Percentiles rank a stretch among this genome's conserved stretches.
phyloP scores from a whole-genome alignment of 2,329 filamentous ascomycete genomes.

The Trichoderma sp. region DNA sequence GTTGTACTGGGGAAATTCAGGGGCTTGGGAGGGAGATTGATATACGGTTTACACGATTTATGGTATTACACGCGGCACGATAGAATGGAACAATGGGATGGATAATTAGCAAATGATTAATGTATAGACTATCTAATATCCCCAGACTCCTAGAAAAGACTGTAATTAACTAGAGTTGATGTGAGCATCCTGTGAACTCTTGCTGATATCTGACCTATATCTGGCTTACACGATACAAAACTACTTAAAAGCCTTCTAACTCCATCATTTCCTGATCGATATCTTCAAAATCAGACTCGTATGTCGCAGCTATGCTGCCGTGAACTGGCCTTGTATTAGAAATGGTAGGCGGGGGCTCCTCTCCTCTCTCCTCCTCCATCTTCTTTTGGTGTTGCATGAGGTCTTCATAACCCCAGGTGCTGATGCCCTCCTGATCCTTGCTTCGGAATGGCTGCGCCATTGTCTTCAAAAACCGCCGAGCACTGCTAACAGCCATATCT shows the following conservation, averaged over 20 bases:
- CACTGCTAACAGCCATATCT: conserved; percentile 87
- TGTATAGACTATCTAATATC: neutral
- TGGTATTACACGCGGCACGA: neutral
- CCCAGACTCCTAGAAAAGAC: neutral
- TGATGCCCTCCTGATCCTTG: conserved; percentile 85
- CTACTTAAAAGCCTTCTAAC: conserved; percentile 36
- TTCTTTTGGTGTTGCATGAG: conserved; percentile 75
- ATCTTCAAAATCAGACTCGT: conserved; percentile 52
- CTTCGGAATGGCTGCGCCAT: conserved; percentile 90
- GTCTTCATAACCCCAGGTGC: conserved; percentile 83
- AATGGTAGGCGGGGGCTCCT: conserved; percentile 43
- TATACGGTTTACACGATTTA: neutral
- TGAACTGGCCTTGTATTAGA: conserved; percentile 24
- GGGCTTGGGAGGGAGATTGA: neutral
- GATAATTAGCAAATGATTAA: neutral
- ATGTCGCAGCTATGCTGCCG: conserved; percentile 35
- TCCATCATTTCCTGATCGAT: conserved; percentile 57
- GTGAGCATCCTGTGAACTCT: neutral
- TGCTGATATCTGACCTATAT: neutral
- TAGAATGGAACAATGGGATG: neutral
- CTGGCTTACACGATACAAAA: neutral
- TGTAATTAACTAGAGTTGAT: neutral
- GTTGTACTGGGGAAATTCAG: neutral
- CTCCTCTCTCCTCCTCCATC: conserved; percentile 64
- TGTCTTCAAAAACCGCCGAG: conserved; percentile 81